Conservation (phyloP, 139 green algal species). For the Chlamydomonas sp. region DNA sequence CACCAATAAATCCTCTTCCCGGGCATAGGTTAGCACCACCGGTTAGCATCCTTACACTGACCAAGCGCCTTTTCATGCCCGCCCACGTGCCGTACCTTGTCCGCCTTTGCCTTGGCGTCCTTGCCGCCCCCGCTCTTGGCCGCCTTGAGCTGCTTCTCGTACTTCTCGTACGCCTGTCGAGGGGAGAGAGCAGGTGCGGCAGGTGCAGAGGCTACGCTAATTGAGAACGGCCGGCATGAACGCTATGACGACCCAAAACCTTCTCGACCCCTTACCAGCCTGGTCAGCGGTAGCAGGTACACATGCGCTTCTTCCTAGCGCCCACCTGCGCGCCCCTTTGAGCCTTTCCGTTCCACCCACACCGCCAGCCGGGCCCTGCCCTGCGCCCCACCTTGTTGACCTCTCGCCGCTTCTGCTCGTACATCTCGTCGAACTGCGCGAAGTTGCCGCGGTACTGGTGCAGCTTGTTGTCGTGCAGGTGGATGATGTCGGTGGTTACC, state of each 20-base stretch:
- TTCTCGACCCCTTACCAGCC: no score
- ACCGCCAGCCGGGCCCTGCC: not conserved
- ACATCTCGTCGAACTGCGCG: conserved; percentile 98
- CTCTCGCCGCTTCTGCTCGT: conserved; percentile 96
- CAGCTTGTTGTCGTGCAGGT: conserved; percentile 95
- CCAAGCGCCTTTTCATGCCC: not conserved
- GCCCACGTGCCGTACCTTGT: conserved; percentile 44
- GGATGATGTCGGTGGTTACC: conserved; percentile 99
- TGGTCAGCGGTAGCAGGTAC: no score
- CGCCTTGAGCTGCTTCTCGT: conserved; percentile 96
- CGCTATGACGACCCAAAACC: no score
- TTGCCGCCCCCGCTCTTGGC: conserved; percentile 76
- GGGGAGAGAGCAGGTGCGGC: no score
- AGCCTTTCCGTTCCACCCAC: conserved; percentile 8
- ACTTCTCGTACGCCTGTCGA: conserved; percentile 70
- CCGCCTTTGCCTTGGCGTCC: conserved; percentile 70
- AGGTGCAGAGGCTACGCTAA: no score
- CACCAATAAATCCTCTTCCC: no score
- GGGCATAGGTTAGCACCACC: no score
- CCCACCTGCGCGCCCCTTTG: conserved; percentile 3
- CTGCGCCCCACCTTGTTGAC: conserved; percentile 69
- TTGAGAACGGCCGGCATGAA: no score
- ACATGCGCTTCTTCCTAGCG: no score
- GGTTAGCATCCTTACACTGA: no score
- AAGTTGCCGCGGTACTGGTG: conserved; percentile 62